Evolutionary conservation across 2,329 filamentous ascomycete species (phyloP).

Genomic region (Colletotrichum ledebouriae): DNA sequence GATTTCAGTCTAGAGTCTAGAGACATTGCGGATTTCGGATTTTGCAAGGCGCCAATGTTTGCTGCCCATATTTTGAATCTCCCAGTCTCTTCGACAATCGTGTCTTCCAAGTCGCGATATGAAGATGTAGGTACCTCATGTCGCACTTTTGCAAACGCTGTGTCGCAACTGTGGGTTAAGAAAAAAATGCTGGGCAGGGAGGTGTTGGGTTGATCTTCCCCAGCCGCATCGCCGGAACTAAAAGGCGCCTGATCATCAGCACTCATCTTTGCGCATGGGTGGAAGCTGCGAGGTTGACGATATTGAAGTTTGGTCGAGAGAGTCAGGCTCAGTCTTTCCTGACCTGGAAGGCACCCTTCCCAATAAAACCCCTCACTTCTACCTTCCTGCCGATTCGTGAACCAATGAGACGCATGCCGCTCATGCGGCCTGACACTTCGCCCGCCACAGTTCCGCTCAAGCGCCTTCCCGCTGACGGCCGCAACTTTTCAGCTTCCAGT

Average conservation of each 20-base stretch:
- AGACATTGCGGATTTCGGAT: neutral
- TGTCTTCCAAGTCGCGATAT: neutral
- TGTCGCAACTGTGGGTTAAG: neutral
- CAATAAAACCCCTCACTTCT: neutral
- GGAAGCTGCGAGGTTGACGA: neutral
- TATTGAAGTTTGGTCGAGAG: neutral
- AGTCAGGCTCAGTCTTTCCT: neutral
- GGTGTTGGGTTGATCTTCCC: neutral
- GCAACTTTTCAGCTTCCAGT: neutral
- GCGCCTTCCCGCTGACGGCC: neutral
- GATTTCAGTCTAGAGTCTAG: constrained; percentile 6
- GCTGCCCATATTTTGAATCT: constrained; percentile 24
- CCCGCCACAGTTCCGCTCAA: neutral
- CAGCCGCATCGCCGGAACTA: neutral
- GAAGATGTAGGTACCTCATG: neutral
- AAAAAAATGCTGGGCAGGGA: neutral
- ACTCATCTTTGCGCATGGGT: neutral
- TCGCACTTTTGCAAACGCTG: neutral
- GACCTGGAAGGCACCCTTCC: no score
- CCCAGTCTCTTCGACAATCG: constrained; percentile 6
- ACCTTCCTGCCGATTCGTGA: neutral
- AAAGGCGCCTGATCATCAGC: neutral
- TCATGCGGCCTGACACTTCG: neutral
- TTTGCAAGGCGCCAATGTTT: constrained; percentile 17
- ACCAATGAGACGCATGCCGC: neutral